Evolutionary conservation across 1,284 basidiomycete species (phyloP).

Genomic region (Hymenochaete sp.): DNA sequence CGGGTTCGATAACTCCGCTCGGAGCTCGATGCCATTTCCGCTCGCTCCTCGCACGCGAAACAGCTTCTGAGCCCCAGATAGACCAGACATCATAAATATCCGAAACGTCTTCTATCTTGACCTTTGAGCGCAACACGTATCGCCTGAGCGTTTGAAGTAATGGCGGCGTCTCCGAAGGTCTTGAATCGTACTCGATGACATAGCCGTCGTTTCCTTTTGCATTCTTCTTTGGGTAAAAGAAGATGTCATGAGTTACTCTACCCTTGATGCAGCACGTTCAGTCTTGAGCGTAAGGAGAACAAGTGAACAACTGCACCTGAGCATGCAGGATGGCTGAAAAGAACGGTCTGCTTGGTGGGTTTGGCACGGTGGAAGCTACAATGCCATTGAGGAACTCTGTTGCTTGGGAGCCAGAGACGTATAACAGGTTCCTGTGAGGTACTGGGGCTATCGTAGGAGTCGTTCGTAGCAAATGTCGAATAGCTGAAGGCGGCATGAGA

Average conservation of each 20-base stretch:
- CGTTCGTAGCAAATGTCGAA: constrained; percentile 38
- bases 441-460: constrained; percentile 57
- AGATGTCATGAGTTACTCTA: constrained; percentile 81
- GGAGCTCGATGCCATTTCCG: constrained; percentile 47
- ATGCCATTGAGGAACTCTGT: constrained; percentile 85
- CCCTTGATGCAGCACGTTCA: constrained; percentile 46
- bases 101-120: constrained; percentile 71
- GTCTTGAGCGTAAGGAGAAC: constrained; percentile 7
- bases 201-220: constrained; percentile 44
- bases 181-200: constrained; percentile 68
- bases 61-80: constrained; percentile 55
- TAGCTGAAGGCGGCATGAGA: constrained; percentile 31
- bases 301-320: constrained; percentile 45
- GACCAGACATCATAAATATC: constrained; percentile 74
- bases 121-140: constrained; percentile 85
- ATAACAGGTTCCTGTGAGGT: constrained; percentile 57
- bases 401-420: constrained; percentile 77
- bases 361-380: constrained; percentile 54
- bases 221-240: constrained; percentile 64
- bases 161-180: constrained; percentile 45
- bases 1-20: constrained; percentile 62
- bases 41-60: constrained; percentile 31
- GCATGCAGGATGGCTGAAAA: constrained; percentile 84
- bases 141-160: constrained; percentile 67
- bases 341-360: constrained; percentile 43